Base-by-base conservation (phyloP, 2,329 filamentous ascomycete species). In the Cercospora sp. region DNA sequence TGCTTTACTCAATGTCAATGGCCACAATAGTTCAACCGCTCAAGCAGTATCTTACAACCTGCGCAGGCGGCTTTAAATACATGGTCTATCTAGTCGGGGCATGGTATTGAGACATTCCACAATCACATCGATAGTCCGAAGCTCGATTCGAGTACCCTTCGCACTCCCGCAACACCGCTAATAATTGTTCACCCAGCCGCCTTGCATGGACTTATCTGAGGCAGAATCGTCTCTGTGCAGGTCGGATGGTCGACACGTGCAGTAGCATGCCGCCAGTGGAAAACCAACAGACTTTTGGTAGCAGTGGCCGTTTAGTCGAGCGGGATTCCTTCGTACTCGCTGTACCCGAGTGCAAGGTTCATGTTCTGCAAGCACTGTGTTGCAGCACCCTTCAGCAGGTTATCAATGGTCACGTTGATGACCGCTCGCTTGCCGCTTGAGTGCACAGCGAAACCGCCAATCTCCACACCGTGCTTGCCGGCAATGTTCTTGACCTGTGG, bases 301-400 rank as follows among this genome's bases (percentile, higher is more conserved):
- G 33, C 33, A 36, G 33, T 36, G 33, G 33, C 33, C 33, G 33
- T 36, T 64, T 59, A 85, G 67, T 86, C 81, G 67, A 87, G 76
- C 36, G 92, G 92, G 72, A 96, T 96, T 48, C 93, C 93, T 78
- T 96, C 91, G 77, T 93, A 96, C 82, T 96, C 93, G 57, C 87
- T 89, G 77, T 94, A 96, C 57, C 93, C 93, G 10, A 96, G 86
- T n/a, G 92, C 90, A 67, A 96, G 84, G 81, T 96, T 96, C 92
- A 96, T 95, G 81, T 96, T 96, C 85, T 96, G 94, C 79, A 97
- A 82, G 82, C 93, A 97, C 80, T 97, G 94, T 10, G 94, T 97
- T 6, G 92, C 92, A 64, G 94, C 94, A 68, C 94, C 94, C 87
- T 97, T 97, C 75, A 95, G 85, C 73, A 97, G 82, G 81, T 97